phyloP scores from a whole-genome alignment of 1,284 basidiomycete species.

The Ganoderma sinense region DNA sequence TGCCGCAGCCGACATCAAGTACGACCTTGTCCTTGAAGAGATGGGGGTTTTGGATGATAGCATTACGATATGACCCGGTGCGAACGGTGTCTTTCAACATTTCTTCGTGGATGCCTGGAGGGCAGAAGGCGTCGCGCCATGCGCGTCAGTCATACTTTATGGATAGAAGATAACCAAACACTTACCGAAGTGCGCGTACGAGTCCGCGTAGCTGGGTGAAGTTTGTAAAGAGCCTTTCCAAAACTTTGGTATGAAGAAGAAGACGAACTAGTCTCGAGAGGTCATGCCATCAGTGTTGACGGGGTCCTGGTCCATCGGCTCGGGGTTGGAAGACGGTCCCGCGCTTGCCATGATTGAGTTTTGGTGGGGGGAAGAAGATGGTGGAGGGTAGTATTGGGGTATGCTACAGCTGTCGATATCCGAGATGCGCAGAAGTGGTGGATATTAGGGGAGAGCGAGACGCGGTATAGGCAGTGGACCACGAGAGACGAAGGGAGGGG shows the following conservation, averaged over 20 bases:
- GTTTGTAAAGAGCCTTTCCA: constrained; percentile 39
- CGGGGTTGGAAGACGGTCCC: constrained; percentile 47
- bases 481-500: background rate
- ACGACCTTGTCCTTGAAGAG: constrained; percentile 98
- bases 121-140: constrained; percentile 16
- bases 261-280: constrained; percentile 82
- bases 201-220: constrained; percentile 80
- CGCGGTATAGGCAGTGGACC: constrained; percentile 1
- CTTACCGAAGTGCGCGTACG: constrained; percentile 94
- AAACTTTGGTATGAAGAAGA: constrained; percentile 28
- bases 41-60: constrained; percentile 95
- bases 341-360: constrained; percentile 50
- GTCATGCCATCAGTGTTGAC: constrained; percentile 60
- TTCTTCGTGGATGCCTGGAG: constrained; percentile 91
- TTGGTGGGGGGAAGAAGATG: background rate
- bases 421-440: background rate
- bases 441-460: background rate
- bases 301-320: constrained; percentile 36
- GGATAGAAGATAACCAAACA: constrained; percentile 10
- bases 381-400: background rate
- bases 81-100: constrained; percentile 99
- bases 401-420: constrained; percentile 26
- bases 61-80: constrained; percentile 93
- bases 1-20: constrained; percentile 98
- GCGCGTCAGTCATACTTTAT: background rate